A percentile compares a stretch with the other conserved stretches of the same genome.
Evolutionary conservation across 1,284 basidiomycete species (phyloP).

Genomic region (Pseudozyma flocculosa): DNA sequence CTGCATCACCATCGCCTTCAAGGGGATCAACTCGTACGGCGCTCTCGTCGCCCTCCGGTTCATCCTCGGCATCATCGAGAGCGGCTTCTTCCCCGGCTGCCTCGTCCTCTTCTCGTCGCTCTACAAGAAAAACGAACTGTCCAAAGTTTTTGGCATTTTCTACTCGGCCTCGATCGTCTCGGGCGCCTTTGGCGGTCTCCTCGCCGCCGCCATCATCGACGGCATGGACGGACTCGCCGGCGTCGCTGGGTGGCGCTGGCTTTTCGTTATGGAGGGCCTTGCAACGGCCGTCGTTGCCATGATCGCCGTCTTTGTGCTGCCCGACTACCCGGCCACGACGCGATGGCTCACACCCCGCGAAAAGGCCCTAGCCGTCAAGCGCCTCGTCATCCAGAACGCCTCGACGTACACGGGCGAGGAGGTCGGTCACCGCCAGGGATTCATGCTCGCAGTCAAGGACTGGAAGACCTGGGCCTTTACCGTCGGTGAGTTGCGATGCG

Average conservation of each 20-base stretch:
- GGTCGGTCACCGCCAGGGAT: constrained; percentile 55
- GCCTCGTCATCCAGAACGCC: constrained; percentile 11
- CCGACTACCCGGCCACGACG: constrained; percentile 24
- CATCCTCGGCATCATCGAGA: constrained; percentile 17
- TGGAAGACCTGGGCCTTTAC: constrained; percentile 59
- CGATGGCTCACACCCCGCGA: constrained; percentile 24
- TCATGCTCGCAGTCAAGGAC: constrained; percentile 58
- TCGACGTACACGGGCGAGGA: constrained; percentile 9
- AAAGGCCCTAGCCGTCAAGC: constrained; percentile 7
- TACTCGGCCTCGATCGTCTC: constrained; percentile 57
- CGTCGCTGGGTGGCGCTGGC: constrained; percentile 19
- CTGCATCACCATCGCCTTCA: constrained; percentile 22
- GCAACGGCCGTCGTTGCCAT: constrained; percentile 15
- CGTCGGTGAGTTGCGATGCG: too few species aligned
- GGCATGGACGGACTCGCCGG: constrained; percentile 9
- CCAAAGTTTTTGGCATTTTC: constrained; percentile 61
- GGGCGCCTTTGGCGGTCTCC: constrained; percentile 18
- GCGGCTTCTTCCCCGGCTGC: constrained; percentile 39
- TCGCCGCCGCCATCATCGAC: constrained; percentile 6
- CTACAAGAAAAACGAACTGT: constrained; percentile 60
- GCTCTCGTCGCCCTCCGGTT: constrained; percentile 14
- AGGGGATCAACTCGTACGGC: constrained; percentile 8
- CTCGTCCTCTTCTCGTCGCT: constrained; percentile 55
- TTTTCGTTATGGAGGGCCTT: constrained; percentile 16
- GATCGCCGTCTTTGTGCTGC: constrained; percentile 12